A percentile compares a stretch with the other conserved stretches of the same genome.
phyloP scores from a whole-genome alignment of 1,284 basidiomycete genomes.

The Cyathus pygmaeus region DNA sequence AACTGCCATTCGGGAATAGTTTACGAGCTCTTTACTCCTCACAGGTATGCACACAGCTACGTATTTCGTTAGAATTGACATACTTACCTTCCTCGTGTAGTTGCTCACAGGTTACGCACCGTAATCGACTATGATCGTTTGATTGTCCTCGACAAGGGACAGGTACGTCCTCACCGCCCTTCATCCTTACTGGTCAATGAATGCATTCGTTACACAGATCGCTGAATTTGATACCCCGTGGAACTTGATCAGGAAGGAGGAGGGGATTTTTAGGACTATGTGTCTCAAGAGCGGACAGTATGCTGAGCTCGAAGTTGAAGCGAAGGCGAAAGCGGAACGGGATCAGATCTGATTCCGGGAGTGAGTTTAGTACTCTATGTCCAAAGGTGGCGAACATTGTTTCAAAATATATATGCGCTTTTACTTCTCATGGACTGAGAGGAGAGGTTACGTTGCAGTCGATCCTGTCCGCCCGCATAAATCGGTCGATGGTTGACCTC shows the following conservation, averaged over 20 bases:
- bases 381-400: too few relatives aligned
- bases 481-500: too few relatives aligned
- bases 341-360: too few relatives aligned
- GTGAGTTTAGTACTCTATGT: too few relatives aligned
- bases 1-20: constrained; percentile 82
- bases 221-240: constrained; percentile 87
- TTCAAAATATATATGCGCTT: too few relatives aligned
- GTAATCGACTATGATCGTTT: constrained; percentile 85
- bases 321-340: constrained; percentile 62
- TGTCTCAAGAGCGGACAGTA: constrained; percentile 86
- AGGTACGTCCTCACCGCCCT: constrained; percentile 33
- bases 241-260: constrained; percentile 77
- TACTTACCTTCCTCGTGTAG: constrained; percentile 32
- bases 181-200: constrained; percentile 1
- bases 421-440: too few relatives aligned
- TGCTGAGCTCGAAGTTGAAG: constrained; percentile 71
- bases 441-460: too few relatives aligned
- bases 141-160: constrained; percentile 80
- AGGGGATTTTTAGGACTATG: constrained; percentile 82
- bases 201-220: constrained; percentile 47
- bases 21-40: constrained; percentile 67
- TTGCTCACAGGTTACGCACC: constrained; percentile 77
- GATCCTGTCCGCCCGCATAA: too few relatives aligned
- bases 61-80: not conserved
- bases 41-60: constrained; percentile 52